Base-by-base conservation (phyloP, 331 rosid species). In the Acacia pycnantha region DNA sequence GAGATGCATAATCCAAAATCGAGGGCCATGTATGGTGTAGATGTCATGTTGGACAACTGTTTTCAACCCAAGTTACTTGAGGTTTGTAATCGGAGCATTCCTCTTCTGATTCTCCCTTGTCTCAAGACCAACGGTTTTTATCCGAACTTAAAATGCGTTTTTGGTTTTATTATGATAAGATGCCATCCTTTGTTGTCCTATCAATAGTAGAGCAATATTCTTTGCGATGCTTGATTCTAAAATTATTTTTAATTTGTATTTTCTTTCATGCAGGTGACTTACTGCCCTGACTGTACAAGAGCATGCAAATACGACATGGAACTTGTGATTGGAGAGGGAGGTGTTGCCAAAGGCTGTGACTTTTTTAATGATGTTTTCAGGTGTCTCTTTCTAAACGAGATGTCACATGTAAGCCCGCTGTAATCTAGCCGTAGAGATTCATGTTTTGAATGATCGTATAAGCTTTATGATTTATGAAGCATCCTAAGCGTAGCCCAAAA, bases 261-360 rank as follows among this genome's bases (percentile, higher is more conserved):
- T 80, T 41, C 78, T 71, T 72, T 76, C 70, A 43, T 87, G n/a
- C 71, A 93, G 98, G 97, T 93, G 82, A 95, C 99, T 40, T 93
- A 93, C 82, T 95, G 99, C 76, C 99, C 98, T 12, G 99, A 95
- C 84, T 95, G 99, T 78, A 85, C 92, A 22, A 89, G 99, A 86
- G 99, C 94, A 26, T 92, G 97, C 94, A 90, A 84, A 77, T 92
- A 92, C 31, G 99, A 95, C 84, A 87, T 86, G 58, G 90, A 90
- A 43, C 48, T 90, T 22, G 82, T 89, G 14, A 47, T 89, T 24
- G 91, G 92, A 71, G 91, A 67, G 40, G 92, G 89, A 79, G 92
- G 85, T 44, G 46, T 84, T 61, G 66, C 93, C 70, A 88, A 73
- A 81, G 93, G 88, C 64, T 29, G 61, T 53, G 94, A 92, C 74